Percentiles rank a stretch among this genome's conserved stretches.
Evolutionary conservation across 768 basidiomycete genomes (phyloP).

Genomic region (Vararia minispora): DNA sequence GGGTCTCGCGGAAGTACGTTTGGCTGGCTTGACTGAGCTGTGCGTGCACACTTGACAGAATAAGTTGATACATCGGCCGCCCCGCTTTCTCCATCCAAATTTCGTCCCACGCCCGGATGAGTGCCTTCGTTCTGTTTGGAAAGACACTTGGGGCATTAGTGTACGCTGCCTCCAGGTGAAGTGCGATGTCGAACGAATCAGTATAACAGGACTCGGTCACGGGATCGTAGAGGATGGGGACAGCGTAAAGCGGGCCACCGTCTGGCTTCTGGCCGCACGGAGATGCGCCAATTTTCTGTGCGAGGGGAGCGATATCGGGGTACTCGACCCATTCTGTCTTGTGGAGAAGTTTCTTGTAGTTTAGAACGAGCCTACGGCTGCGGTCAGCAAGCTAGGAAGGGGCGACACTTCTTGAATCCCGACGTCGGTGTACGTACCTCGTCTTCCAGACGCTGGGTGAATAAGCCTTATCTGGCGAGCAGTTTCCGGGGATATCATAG

Average conservation of each 20-base stretch:
- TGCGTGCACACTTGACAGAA: constrained; percentile 5
- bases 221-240: constrained; percentile 37
- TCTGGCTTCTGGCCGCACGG: constrained; percentile 24
- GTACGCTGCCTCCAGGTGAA: constrained; percentile 36
- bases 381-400: not conserved
- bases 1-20: constrained; percentile 29
- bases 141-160: constrained; percentile 29
- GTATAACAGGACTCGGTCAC: constrained; percentile 23
- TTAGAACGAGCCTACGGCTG: constrained; percentile 23
- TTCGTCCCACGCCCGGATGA: constrained; percentile 16
- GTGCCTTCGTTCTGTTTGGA: constrained; percentile 14
- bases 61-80: constrained; percentile 1
- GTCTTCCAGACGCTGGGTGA: constrained; percentile 23
- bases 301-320: constrained; percentile 31
- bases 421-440: constrained; percentile 24
- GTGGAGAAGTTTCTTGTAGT: constrained; percentile 31
- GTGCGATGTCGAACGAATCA: constrained; percentile 34
- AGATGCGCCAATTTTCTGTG: constrained; percentile 25
- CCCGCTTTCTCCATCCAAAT: constrained; percentile 7
- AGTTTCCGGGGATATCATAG: constrained; percentile 11
- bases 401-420: constrained; percentile 46
- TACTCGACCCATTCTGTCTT: constrained; percentile 42
- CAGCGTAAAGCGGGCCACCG: constrained; percentile 26
- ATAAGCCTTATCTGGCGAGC: constrained; percentile 14
- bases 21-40: constrained; percentile 25